Evolutionary conservation across 1,284 basidiomycete genomes (phyloP).

Genomic region (Singerocomus inundabilis): DNA sequence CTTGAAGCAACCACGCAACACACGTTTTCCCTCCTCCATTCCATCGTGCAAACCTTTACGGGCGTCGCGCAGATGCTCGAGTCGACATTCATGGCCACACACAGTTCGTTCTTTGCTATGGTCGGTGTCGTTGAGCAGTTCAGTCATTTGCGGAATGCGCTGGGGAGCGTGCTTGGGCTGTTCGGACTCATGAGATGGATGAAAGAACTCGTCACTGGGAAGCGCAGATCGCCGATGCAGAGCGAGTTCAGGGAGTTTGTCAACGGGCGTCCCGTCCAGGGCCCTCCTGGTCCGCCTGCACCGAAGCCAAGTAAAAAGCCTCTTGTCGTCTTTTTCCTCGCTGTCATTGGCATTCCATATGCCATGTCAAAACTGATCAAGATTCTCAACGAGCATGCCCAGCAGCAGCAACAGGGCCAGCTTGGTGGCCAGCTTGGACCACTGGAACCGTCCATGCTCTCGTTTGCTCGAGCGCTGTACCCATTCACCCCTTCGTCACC

Average conservation of each 20-base stretch:
- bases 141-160: constrained; percentile 84
- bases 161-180: constrained; percentile 91
- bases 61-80: constrained; percentile 98
- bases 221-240: constrained; percentile 40
- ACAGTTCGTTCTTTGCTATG: constrained; percentile 98
- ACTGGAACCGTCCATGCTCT: constrained; percentile 71
- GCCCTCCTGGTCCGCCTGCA: constrained; percentile 43
- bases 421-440: constrained; percentile 49
- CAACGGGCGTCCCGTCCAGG: constrained; percentile 60
- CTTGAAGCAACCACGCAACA: constrained; percentile 89
- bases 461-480: constrained; percentile 87
- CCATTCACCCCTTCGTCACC: constrained; percentile 75
- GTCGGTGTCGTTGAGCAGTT: constrained; percentile 98
- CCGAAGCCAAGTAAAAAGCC: constrained; percentile 84
- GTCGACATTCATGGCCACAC: constrained; percentile 98
- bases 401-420: constrained; percentile 41
- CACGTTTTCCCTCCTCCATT: constrained; percentile 92
- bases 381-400: constrained; percentile 70
- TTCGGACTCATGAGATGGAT: constrained; percentile 89
- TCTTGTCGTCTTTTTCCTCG: constrained; percentile 90
- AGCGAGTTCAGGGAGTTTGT: constrained; percentile 71
- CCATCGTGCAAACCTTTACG: constrained; percentile 93
- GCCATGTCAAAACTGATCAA: constrained; percentile 91
- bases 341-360: constrained; percentile 93
- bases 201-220: constrained; percentile 63